Evolutionary conservation across 306 rosid species (phyloP).

Genomic region (Psophocarpus tetragonolobus): DNA sequence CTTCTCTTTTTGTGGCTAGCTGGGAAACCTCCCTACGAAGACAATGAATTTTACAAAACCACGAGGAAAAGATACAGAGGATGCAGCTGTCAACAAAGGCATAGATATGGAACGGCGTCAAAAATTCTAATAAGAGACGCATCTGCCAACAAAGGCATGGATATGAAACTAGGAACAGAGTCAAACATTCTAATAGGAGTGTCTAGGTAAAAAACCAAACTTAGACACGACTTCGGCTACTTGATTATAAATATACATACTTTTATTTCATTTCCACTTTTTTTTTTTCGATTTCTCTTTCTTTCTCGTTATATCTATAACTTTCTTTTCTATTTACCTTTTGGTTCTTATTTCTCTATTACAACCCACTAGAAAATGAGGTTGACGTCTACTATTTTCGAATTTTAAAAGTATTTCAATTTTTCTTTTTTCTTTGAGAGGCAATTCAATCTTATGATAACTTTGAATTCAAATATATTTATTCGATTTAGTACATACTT

Average conservation of each 20-base stretch:
- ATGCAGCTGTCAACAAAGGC: too few species aligned
- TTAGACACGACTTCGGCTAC: too few species aligned
- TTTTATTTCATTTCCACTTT: not conserved
- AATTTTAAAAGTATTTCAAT: not conserved
- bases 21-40: too few species aligned
- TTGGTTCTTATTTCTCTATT: not conserved
- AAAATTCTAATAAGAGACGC: too few species aligned
- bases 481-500: not conserved
- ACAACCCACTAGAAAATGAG: not conserved
- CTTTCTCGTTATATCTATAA: not conserved
- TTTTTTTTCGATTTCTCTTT: not conserved
- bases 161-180: too few species aligned
- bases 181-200: too few species aligned
- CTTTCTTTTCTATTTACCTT: not conserved
- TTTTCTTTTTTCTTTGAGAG: not conserved
- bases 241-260: not conserved
- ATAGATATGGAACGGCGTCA: too few species aligned
- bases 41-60: too few species aligned
- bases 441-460: not conserved
- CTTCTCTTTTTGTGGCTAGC: too few species aligned
- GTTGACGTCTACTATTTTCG: not conserved
- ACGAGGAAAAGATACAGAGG: too few species aligned
- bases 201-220: too few species aligned
- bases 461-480: not conserved
- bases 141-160: too few species aligned